These are phyloP conservation scores for Penicillium sp. DNA, from an alignment of 2,329 filamentous ascomycete genomes.

Conservation along the genomic window DNA sequence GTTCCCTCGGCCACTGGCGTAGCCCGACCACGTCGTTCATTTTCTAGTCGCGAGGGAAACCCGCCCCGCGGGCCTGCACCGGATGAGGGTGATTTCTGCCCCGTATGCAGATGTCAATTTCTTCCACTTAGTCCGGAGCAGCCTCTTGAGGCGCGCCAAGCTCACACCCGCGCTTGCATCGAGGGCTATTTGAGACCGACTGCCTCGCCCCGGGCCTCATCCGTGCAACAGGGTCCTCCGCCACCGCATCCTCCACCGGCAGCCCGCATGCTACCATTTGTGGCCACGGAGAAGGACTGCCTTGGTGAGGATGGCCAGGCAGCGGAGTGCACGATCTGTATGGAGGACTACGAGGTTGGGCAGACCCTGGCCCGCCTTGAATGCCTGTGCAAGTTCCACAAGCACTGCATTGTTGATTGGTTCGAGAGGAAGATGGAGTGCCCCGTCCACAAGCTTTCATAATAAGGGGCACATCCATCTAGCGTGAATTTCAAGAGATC, in stretches of 20 bases:
- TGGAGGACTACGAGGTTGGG: constrained; percentile 62
- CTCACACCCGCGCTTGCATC: constrained; percentile 47
- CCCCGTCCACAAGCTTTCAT: constrained; percentile 56
- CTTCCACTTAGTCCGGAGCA: constrained; percentile 39
- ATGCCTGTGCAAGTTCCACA: constrained; percentile 64
- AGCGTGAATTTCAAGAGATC: constrained; percentile 10
- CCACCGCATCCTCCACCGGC: constrained; percentile 24
- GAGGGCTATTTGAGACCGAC: constrained; percentile 31
- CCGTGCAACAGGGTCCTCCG: constrained; percentile 17
- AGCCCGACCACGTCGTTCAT: neutral
- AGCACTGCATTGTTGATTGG: constrained; percentile 60
- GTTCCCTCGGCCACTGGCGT: neutral
- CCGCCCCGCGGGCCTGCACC: constrained; percentile 14
- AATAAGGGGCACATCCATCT: neutral
- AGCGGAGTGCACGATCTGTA: constrained; percentile 63
- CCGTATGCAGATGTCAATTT: constrained; percentile 44
- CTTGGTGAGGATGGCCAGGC: constrained; percentile 51
- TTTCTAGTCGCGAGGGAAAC: constrained; percentile 3
- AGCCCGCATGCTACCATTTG: constrained; percentile 48
- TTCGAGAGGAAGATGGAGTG: constrained; percentile 59
- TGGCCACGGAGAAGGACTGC: constrained; percentile 64
- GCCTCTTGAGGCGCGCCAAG: constrained; percentile 43
- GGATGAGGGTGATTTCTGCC: constrained; percentile 47
- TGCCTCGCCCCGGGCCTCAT: constrained; percentile 16
- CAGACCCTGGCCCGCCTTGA: constrained; percentile 59